Evolutionary conservation across 306 rosid species (phyloP), one percentile per base, ranked within the genome.

Genomic region (Quercus engelmannii): DNA sequence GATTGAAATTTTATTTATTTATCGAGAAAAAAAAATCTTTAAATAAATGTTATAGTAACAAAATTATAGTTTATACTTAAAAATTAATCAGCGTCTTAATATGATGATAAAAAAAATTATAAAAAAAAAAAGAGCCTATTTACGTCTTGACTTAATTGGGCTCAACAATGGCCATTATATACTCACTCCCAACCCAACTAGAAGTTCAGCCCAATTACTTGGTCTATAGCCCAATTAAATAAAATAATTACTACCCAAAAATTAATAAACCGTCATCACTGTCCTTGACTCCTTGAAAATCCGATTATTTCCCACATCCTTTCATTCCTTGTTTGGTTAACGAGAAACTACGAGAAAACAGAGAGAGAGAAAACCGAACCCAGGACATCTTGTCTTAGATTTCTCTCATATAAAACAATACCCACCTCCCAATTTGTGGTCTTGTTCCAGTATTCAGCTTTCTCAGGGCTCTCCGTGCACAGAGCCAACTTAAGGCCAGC

Each of bases 81-180:
- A 38, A 7, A 38, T 7, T 7, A 38, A 38, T 7, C 0, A 0
- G 0, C 2, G 0, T 0, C 1, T 38, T 7, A 38, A 0, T 35
- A 10, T 38, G 43, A 38, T 38, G 0, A 38, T 7, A 38, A 38
- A 38, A 1, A n/a, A n/a, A n/a, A n/a, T n/a, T n/a, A n/a, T n/a
- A 35, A 5, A 35, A 1, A 26, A 26, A 2, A 26, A 26, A 26
- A 2, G 2, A 2, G 3, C 1, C 46, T 41, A 41, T 41, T 0
- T 3, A 12, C 5, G 54, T 12, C 17, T 49, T 2, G 15, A 0
- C 54, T 11, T 11, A 11, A 46, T 3, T 46, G 54, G 54, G 54
- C 54, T 49, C 5, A 12, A 12, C 17, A 10, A 2, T 2, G 17
- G 54, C 3, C 54, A 12, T 49, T 49, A 49, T 12, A 49, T 3